A percentile compares a stretch with the other conserved stretches of the same genome.
Evolutionary conservation across 2,329 filamentous ascomycete species (phyloP).

Genomic region (Madurella mycetomatis): DNA sequence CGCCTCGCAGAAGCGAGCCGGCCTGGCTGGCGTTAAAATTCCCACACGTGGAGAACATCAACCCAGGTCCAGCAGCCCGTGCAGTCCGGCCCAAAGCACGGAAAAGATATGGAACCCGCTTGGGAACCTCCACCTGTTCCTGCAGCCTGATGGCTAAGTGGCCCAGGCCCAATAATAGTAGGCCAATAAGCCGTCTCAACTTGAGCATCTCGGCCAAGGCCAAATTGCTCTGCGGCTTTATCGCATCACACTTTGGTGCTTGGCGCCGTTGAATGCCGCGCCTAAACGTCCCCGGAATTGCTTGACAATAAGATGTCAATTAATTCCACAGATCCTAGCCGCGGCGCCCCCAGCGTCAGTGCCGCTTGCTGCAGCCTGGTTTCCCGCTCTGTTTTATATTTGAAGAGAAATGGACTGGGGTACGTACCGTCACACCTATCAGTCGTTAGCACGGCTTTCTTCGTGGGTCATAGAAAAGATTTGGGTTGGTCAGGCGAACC

Average conservation of each 20-base stretch:
- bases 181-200: constrained; percentile 21
- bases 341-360: constrained; percentile 21
- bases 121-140: constrained; percentile 26
- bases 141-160: constrained; percentile 21
- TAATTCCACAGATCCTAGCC: constrained; percentile 23
- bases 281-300: constrained; percentile 26
- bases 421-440: constrained; percentile 61
- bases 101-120: constrained; percentile 24
- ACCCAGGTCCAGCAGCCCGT: constrained; percentile 2
- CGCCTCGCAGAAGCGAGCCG: constrained; percentile 21
- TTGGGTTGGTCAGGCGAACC: constrained; percentile 37
- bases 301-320: constrained; percentile 28
- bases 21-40: constrained; percentile 7
- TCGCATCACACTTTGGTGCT: constrained; percentile 27
- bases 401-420: constrained; percentile 17
- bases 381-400: constrained; percentile 22
- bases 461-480: constrained; percentile 6
- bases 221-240: constrained; percentile 20
- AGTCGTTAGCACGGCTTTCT: constrained; percentile 30
- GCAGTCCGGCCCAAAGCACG: constrained; percentile 16
- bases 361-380: constrained; percentile 21
- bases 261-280: constrained; percentile 26
- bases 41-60: constrained; percentile 4
- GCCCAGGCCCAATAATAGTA: constrained; percentile 1
- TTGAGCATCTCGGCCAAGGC: constrained; percentile 25